Evolutionary conservation across 306 rosid species (phyloP), one percentile per base, ranked within the genome.

Genomic region (Alnus rubra): DNA sequence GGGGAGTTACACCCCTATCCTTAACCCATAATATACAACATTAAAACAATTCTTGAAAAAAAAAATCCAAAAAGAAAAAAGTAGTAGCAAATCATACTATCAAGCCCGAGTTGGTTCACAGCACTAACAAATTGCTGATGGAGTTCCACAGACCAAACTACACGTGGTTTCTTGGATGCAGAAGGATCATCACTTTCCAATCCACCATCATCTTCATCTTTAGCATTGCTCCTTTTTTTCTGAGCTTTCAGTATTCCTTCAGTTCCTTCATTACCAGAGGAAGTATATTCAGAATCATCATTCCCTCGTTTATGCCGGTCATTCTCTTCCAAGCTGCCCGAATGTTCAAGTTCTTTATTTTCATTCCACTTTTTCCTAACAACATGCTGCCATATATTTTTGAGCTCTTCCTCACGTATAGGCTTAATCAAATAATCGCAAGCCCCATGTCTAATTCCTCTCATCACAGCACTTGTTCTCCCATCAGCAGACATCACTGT

Each of bases 401-500:
- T 80, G 18, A 92, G 31, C 35, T 86, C 86, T 50, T 83, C 84
- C 81, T 84, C 88, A 51, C 73, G 81, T 14, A 90, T 69, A 9
- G 97, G 97, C 74, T 92, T 92, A 16, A 80, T 81, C 76, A 87
- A 78, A 84, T 84, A 90, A 78, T 90, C 90, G 54, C 94, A 87
- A 42, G 94, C 94, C 18, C 93, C 93, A 30, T 86, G 77, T 50
- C 19, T 71, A 35, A 90, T 31, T 51, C 92, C 83, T 79, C 65
- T 80, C 90, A 84, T 76, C 13, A 78, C 82, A 18, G 77, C 80
- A 71, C 78, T 82, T 60, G 74, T 69, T 69, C 82, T 63, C 37
- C 78, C 84, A 78, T 90, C 94, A 56, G 72, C 80, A 69, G 92
- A 92, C 97, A 90, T 88, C 95, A 92, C 97, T 92, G 76, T 78